Evolutionary conservation across 306 rosid genomes (phyloP).

Genomic region (Cyamopsis tetragonoloba): DNA sequence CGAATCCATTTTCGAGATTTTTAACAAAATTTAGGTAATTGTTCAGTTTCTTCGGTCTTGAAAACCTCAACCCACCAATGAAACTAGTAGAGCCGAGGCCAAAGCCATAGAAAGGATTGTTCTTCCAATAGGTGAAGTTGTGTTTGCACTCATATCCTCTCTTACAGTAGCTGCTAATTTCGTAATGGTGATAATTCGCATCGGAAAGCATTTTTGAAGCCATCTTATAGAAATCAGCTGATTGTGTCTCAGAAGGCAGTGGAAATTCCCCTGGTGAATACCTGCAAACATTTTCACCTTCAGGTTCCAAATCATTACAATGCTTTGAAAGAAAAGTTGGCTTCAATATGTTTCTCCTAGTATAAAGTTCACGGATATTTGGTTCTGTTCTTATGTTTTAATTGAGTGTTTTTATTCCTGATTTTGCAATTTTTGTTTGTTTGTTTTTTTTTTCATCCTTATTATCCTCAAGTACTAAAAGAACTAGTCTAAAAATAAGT

Average conservation of each 20-base stretch:
- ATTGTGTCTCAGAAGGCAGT: slow-evolving; percentile 75
- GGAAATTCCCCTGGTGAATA: slow-evolving; percentile 86
- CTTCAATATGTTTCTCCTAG: too few species aligned
- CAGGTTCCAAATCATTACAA: slow-evolving; percentile 20
- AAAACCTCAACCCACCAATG: slow-evolving; percentile 69
- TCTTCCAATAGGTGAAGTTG: slow-evolving; percentile 83
- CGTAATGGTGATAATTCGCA: slow-evolving; percentile 73
- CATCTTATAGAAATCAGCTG: slow-evolving; percentile 77
- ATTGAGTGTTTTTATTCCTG: too few species aligned
- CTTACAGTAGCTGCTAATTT: slow-evolving; percentile 90
- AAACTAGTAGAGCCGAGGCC: slow-evolving; percentile 93
- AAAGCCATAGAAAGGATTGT: slow-evolving; percentile 77
- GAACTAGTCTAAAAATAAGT: too few species aligned
- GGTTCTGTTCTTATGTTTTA: too few species aligned
- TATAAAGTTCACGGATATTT: too few species aligned
- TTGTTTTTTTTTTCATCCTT: too few species aligned
- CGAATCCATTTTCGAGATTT: slow-evolving; percentile 61
- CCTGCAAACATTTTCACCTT: slow-evolving; percentile 44
- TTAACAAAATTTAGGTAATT: slow-evolving; percentile 63
- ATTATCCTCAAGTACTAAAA: too few species aligned
- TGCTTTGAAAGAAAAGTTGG: background rate
- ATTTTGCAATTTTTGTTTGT: too few species aligned
- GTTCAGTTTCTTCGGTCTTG: slow-evolving; percentile 70
- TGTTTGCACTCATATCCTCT: slow-evolving; percentile 81
- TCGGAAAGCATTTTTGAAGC: slow-evolving; percentile 64